phyloP scores from a whole-genome alignment of 2,329 filamentous ascomycete genomes.

The Hypoxylon sp. region DNA sequence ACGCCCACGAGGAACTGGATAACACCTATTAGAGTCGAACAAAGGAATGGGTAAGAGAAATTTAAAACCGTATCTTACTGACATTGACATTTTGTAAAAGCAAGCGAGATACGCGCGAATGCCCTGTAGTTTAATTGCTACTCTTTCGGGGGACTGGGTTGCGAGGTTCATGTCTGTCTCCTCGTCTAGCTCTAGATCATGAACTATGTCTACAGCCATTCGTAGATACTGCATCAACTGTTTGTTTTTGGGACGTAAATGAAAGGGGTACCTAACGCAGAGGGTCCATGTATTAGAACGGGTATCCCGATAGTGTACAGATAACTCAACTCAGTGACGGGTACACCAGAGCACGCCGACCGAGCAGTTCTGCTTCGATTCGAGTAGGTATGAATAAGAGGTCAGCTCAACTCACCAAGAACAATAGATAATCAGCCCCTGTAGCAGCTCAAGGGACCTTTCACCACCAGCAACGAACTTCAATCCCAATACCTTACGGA shows the following conservation, averaged over 20 bases:
- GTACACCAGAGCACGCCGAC: no score
- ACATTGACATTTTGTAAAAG: conserved; percentile 61
- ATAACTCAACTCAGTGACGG: background rate
- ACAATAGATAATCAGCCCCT: conserved; percentile 69
- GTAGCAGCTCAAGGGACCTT: conserved; percentile 67
- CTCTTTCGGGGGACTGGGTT: conserved; percentile 32
- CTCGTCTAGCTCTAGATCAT: conserved; percentile 64
- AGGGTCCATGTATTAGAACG: conserved; percentile 11
- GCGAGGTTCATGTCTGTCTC: conserved; percentile 51
- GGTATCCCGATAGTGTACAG: background rate
- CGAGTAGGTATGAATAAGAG: background rate
- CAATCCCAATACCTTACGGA: conserved; percentile 67
- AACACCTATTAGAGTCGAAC: conserved; percentile 30
- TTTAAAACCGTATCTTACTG: conserved; percentile 35
- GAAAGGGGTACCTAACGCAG: conserved; percentile 65
- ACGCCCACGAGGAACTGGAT: conserved; percentile 56
- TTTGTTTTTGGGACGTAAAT: conserved; percentile 65
- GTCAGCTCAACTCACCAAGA: conserved; percentile 61
- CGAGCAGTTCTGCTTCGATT: no score
- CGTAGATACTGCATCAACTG: conserved; percentile 65
- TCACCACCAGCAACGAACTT: conserved; percentile 70
- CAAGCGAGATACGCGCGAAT: conserved; percentile 63
- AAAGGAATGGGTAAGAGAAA: background rate
- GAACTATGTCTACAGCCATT: conserved; percentile 65
- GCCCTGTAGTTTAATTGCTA: conserved; percentile 55